A percentile compares a stretch with the other conserved stretches of the same genome.
Conservation (phyloP, 2,329 filamentous ascomycete species). For the Monilinia vaccinii-corymbosi region DNA sequence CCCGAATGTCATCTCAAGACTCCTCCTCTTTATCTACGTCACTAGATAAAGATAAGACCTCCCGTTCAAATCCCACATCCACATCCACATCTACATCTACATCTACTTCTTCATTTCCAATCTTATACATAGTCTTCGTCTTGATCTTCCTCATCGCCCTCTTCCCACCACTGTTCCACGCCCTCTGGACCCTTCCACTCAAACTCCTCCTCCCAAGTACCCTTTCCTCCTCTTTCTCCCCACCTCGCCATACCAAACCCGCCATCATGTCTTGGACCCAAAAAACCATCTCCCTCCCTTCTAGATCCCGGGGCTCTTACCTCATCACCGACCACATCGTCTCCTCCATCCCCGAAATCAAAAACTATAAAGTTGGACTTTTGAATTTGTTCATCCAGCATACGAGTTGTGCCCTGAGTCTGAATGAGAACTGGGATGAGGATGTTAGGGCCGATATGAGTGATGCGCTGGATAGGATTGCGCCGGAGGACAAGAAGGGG, state of each 20-base stretch:
- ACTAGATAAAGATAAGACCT: slow-evolving; percentile 7
- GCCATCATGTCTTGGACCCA: slow-evolving; percentile 65
- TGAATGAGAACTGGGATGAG: slow-evolving; percentile 86
- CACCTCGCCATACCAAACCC: slow-evolving; percentile 13
- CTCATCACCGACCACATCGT: slow-evolving; percentile 74
- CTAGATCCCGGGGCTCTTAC: slow-evolving; percentile 74
- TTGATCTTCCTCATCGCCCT: slow-evolving; percentile 41
- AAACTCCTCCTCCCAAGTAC: slow-evolving; percentile 29
- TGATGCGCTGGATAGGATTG: slow-evolving; percentile 85
- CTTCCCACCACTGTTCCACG: slow-evolving; percentile 46
- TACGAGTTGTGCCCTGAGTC: slow-evolving; percentile 77
- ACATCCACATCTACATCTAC: slow-evolving; percentile 6
- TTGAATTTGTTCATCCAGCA: slow-evolving; percentile 92
- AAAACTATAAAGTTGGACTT: slow-evolving; percentile 73
- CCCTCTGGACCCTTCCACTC: slow-evolving; percentile 41
- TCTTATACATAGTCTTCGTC: slow-evolving; percentile 35
- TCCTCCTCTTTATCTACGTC: slow-evolving; percentile 8
- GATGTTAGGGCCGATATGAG: slow-evolving; percentile 88
- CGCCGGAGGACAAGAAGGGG: slow-evolving; percentile 68
- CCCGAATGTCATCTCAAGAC: slow-evolving; percentile 18
- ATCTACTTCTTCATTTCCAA: slow-evolving; percentile 20
- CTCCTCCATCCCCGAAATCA: slow-evolving; percentile 67
- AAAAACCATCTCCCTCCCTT: slow-evolving; percentile 72
- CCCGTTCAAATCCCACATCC: slow-evolving; percentile 11
- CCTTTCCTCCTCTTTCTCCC: slow-evolving; percentile 34